Percentiles rank a stretch among this genome's conserved stretches.
Conservation (phyloP, 148 eudicot genomes). For the Rhododendron griersonianum region DNA sequence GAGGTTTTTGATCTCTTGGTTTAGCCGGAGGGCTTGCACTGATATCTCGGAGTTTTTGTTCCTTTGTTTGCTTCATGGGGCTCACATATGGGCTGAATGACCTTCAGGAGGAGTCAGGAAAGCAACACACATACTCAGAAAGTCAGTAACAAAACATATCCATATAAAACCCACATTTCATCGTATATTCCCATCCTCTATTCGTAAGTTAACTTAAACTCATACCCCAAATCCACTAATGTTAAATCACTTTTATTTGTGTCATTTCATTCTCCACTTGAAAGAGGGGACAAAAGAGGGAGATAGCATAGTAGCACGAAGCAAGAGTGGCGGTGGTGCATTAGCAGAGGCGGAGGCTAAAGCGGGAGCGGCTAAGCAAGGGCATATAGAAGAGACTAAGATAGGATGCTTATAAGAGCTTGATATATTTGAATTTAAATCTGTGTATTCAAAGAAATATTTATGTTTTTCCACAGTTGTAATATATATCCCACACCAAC, state of each 20-base stretch:
- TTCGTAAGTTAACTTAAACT: not conserved
- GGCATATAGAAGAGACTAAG: not conserved
- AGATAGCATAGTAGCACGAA: not conserved
- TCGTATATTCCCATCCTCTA: not conserved
- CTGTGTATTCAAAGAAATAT: not conserved
- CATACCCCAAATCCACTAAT: not conserved
- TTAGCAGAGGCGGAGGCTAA: not conserved
- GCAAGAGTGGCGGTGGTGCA: not conserved
- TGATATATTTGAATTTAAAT: not conserved
- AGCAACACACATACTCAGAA: not conserved
- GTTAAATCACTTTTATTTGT: not conserved
- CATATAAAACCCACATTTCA: not conserved
- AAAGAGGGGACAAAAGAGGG: not conserved
- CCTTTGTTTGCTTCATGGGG: slow-evolving; percentile 25
- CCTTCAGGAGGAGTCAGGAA: slow-evolving; percentile 19
- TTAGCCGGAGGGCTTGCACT: slow-evolving; percentile 37
- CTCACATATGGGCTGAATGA: slow-evolving; percentile 36
- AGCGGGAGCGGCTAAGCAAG: not conserved
- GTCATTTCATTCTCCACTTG: not conserved
- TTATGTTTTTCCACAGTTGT: not conserved
- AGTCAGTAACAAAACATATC: not conserved
- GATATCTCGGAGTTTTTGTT: slow-evolving; percentile 24
- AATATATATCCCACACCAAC: not conserved
- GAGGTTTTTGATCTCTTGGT: slow-evolving; percentile 32
- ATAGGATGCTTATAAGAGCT: not conserved